A percentile compares a stretch with the other conserved stretches of the same genome.
Conservation (phyloP, 2,329 filamentous ascomycete species). For the Calonectria naviculata region DNA sequence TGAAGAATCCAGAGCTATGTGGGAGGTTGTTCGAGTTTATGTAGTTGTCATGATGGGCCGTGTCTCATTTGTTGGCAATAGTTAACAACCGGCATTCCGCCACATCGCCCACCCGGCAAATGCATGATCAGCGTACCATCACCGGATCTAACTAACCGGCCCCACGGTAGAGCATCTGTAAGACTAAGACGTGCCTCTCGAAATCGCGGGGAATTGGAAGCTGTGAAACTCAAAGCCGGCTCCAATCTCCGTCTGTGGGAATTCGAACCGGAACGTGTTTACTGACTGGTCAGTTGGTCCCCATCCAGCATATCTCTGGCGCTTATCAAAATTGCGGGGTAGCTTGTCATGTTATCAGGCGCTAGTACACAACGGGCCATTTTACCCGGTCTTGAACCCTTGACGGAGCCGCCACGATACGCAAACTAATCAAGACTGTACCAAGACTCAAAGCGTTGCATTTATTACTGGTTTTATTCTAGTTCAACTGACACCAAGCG, state of each 20-base stretch:
- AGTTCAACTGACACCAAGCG: background rate
- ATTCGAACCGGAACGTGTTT: slow-evolving; percentile 19
- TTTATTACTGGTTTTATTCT: slow-evolving; percentile 15
- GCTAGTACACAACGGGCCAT: slow-evolving; percentile 7
- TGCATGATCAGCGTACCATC: background rate
- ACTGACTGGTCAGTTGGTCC: slow-evolving; percentile 15
- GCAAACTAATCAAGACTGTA: background rate
- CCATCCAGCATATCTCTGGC: slow-evolving; percentile 2
- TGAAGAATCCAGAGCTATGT: background rate
- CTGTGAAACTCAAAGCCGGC: background rate
- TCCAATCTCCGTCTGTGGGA: slow-evolving; percentile 22
- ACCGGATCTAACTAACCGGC: slow-evolving; percentile 10
- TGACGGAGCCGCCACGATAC: background rate
- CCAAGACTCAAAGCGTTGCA: background rate
- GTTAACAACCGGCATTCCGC: background rate
- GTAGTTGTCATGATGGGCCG: slow-evolving; percentile 7
- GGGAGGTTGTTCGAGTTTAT: slow-evolving; percentile 12
- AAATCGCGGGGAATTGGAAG: slow-evolving; percentile 13
- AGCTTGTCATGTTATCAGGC: slow-evolving; percentile 9
- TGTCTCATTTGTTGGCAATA: slow-evolving; percentile 8
- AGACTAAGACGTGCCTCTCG: background rate
- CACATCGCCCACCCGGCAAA: background rate
- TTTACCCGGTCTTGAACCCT: slow-evolving; percentile 7
- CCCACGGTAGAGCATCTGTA: background rate
- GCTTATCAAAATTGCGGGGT: slow-evolving; percentile 24